A percentile compares a stretch with the other conserved stretches of the same genome.
Conservation (phyloP, 306 rosid genomes). For the Lathyrus oleraceus region DNA sequence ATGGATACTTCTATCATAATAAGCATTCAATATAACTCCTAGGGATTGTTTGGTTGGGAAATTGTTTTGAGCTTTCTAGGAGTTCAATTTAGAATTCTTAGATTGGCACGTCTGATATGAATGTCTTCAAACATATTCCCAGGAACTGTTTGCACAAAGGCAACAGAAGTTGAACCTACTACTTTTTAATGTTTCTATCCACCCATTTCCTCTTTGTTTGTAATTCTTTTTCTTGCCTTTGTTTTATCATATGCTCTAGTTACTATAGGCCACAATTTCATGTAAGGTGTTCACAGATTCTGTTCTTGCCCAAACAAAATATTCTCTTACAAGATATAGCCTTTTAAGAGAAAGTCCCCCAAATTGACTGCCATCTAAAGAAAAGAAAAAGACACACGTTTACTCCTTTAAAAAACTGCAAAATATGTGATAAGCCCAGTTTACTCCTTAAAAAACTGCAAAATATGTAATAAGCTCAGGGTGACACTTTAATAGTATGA, state of each 20-base stretch:
- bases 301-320: not conserved
- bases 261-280: not conserved
- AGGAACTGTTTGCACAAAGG: not conserved
- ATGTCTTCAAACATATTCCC: not conserved
- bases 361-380: too few relatives aligned
- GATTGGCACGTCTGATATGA: not conserved
- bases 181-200: not conserved
- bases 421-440: too few relatives aligned
- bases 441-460: too few relatives aligned
- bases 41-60: not conserved
- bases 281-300: not conserved
- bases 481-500: too few relatives aligned
- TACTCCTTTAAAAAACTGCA: too few relatives aligned
- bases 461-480: too few relatives aligned
- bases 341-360: too few relatives aligned
- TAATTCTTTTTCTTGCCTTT: not conserved
- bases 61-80: not conserved
- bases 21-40: conserved; percentile 11
- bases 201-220: not conserved
- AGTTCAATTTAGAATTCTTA: not conserved
- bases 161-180: not conserved
- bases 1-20: conserved; percentile 12
- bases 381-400: not conserved
- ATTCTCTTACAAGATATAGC: too few relatives aligned
- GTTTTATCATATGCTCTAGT: not conserved